Conservation (phyloP, 768 basidiomycete genomes). For the Boletales sp. region DNA sequence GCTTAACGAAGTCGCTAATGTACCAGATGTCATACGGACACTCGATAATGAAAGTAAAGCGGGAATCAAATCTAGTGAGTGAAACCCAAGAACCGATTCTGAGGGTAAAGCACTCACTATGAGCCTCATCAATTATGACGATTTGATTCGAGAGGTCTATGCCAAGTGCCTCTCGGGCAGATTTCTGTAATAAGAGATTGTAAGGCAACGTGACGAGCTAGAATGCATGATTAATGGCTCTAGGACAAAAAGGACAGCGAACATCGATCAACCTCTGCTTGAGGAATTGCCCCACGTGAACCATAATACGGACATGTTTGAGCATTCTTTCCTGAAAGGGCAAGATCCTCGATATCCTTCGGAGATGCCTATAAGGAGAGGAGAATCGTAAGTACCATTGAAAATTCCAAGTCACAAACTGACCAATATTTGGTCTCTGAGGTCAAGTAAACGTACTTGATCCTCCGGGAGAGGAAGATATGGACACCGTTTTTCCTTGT, state of each 20-base stretch:
- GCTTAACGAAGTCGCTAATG: slow-evolving; percentile 56
- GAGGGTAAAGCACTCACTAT: slow-evolving; percentile 57
- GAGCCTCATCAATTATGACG: slow-evolving; percentile 93
- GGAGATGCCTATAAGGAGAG: slow-evolving; percentile 60
- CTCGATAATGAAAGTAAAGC: slow-evolving; percentile 87
- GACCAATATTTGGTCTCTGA: slow-evolving; percentile 85
- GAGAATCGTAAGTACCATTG: background rate
- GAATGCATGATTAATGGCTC: background rate
- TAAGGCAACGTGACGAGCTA: slow-evolving; percentile 93
- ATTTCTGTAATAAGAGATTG: slow-evolving; percentile 81
- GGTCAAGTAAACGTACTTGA: slow-evolving; percentile 68
- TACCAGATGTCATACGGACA: slow-evolving; percentile 52
- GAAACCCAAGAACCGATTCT: background rate
- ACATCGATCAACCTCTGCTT: slow-evolving; percentile 67
- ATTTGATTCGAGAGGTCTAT: slow-evolving; percentile 84
- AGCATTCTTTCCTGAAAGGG: slow-evolving; percentile 59
- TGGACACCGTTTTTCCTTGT: slow-evolving; percentile 67
- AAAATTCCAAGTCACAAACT: background rate
- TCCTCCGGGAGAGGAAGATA: slow-evolving; percentile 71
- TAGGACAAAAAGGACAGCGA: background rate
- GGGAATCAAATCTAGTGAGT: slow-evolving; percentile 71
- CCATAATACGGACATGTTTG: slow-evolving; percentile 93
- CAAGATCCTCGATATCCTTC: slow-evolving; percentile 94
- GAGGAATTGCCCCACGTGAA: slow-evolving; percentile 79
- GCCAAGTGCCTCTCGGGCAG: slow-evolving; percentile 81